Percentiles rank a stretch among this genome's conserved stretches.
Evolutionary conservation across 129 eudicot genomes (phyloP).

Genomic region (Artemisia annua): DNA sequence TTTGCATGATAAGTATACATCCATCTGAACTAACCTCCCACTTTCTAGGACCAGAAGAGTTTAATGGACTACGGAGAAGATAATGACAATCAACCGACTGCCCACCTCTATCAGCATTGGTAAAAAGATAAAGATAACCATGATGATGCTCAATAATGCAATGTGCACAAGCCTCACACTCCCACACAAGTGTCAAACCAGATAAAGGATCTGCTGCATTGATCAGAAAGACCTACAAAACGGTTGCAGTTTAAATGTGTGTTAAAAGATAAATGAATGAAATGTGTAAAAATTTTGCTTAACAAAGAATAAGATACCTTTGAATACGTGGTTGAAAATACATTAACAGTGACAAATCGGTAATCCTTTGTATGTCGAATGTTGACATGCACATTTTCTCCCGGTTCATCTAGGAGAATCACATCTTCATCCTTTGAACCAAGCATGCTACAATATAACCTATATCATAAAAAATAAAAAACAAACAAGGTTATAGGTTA

Average conservation of each 20-base stretch:
- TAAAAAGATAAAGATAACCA: conserved; percentile 78
- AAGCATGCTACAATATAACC: conserved; percentile 76
- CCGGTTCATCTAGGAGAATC: conserved; percentile 67
- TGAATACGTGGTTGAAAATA: conserved; percentile 62
- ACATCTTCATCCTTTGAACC: conserved; percentile 74
- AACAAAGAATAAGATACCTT: conserved; percentile 50
- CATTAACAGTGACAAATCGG: conserved; percentile 58
- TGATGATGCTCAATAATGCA: conserved; percentile 90
- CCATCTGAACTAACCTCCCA: conserved; percentile 70
- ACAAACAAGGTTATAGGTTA: neutral
- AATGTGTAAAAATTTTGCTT: neutral
- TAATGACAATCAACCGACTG: conserved; percentile 72
- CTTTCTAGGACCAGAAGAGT: conserved; percentile 48
- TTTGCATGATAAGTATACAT: neutral
- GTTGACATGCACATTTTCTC: conserved; percentile 57
- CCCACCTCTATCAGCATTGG: conserved; percentile 70
- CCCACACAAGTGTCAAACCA: conserved; percentile 77
- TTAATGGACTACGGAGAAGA: conserved; percentile 60
- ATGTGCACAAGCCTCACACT: conserved; percentile 68
- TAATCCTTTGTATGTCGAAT: conserved; percentile 79
- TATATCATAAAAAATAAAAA: conserved; percentile 19
- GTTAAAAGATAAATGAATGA: neutral
- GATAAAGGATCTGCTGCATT: conserved; percentile 92
- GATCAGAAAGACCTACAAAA: conserved; percentile 67
- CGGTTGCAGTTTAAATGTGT: conserved; percentile 30